phyloP scores from a whole-genome alignment of 306 rosid genomes.

The Pyrus pyrifolia region DNA sequence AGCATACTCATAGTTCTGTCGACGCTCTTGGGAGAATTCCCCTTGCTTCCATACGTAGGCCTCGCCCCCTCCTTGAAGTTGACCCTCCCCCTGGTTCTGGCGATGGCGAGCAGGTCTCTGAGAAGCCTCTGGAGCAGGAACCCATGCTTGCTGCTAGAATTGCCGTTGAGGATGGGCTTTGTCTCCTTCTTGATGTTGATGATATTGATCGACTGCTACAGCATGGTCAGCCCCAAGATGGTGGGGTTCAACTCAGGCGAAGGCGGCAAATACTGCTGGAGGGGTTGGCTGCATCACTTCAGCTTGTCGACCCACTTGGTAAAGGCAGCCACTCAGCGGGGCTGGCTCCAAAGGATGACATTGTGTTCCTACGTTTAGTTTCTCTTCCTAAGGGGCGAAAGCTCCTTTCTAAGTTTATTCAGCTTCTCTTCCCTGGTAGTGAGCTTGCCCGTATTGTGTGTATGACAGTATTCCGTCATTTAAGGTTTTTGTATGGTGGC shows the following conservation, averaged over 20 bases:
- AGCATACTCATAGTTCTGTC: constrained; percentile 83
- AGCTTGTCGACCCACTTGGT: constrained; percentile 80
- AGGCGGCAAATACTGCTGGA: constrained; percentile 69
- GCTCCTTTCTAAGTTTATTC: constrained; percentile 62
- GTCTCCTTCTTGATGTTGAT: constrained; percentile 92
- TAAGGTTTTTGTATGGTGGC: constrained; percentile 73
- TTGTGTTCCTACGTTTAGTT: constrained; percentile 73
- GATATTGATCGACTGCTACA: constrained; percentile 91
- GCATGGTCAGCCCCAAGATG: constrained; percentile 76
- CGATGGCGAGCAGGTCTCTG: constrained; percentile 53
- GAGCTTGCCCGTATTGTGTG: constrained; percentile 84
- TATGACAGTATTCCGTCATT: constrained; percentile 92
- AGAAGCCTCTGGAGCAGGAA: constrained; percentile 93
- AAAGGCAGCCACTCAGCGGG: constrained; percentile 55
- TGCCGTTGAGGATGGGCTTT: constrained; percentile 82
- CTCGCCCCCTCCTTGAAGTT: constrained; percentile 95
- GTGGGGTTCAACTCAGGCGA: constrained; percentile 63
- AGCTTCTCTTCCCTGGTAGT: constrained; percentile 62
- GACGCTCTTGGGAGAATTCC: constrained; percentile 97
- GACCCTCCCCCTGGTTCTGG: constrained; percentile 67
- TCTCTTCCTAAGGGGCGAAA: constrained; percentile 90
- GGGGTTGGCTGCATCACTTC: constrained; percentile 81
- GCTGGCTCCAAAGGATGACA: constrained; percentile 77
- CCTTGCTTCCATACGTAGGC: constrained; percentile 87
- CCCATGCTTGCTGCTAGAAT: constrained; percentile 97